phyloP scores from a whole-genome alignment of 805 yeast species.

The Kodamaea neixiangensis region DNA sequence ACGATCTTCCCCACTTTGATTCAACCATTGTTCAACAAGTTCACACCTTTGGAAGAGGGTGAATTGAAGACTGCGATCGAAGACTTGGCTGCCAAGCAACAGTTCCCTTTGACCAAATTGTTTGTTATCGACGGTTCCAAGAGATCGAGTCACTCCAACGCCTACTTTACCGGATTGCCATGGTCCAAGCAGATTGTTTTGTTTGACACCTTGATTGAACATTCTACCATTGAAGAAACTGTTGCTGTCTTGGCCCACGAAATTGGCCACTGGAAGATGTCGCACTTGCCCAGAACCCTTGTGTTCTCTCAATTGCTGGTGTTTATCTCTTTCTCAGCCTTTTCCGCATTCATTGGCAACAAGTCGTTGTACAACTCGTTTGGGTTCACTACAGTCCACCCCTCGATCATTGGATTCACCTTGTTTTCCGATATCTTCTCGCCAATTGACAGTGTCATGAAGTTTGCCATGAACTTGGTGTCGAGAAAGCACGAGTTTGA shows the following conservation, averaged over 20 bases:
- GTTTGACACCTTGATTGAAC: conserved; percentile 85
- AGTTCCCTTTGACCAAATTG: conserved; percentile 84
- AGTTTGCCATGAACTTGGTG: conserved; percentile 65
- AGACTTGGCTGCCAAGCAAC: conserved; percentile 67
- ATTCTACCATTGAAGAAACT: conserved; percentile 74
- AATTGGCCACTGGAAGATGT: conserved; percentile 95
- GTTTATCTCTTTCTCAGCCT: conserved; percentile 65
- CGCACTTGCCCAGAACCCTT: conserved; percentile 81
- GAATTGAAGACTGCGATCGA: conserved; percentile 83
- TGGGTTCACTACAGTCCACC: conserved; percentile 68
- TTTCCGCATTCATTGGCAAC: conserved; percentile 80
- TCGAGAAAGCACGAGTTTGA: conserved; percentile 90
- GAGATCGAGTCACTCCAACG: conserved; percentile 95
- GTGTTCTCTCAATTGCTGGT: conserved; percentile 63
- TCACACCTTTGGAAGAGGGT: conserved; percentile 88
- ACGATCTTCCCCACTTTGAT: conserved; percentile 82
- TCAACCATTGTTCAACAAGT: conserved; percentile 90
- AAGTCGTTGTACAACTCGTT: conserved; percentile 73
- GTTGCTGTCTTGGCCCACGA: conserved; percentile 98
- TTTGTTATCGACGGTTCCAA: conserved; percentile 96
- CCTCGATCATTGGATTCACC: conserved; percentile 78
- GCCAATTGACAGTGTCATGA: conserved; percentile 72
- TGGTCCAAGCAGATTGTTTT: conserved; percentile 96
- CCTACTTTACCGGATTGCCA: conserved; percentile 94
- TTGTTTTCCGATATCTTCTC: conserved; percentile 75